These are phyloP conservation scores for Breynia disticha DNA, from an alignment of 441 rosid genomes.

Conservation along the genomic window DNA sequence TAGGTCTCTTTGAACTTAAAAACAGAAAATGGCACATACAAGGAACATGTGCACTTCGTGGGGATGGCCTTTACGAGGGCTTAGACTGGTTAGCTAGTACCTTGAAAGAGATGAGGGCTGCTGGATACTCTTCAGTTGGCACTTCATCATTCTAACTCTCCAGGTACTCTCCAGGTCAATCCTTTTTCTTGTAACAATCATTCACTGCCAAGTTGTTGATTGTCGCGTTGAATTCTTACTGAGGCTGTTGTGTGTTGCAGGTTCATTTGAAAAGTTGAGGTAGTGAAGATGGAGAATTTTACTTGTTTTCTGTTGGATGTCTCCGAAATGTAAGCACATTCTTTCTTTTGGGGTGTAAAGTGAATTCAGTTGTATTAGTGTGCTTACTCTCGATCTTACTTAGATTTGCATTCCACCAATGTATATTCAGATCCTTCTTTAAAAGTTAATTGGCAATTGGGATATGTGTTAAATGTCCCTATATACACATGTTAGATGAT, in stretches of 20 bases:
- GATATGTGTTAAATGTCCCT: neutral
- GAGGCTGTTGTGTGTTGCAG: slow-evolving; percentile 5
- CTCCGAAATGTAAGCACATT: slow-evolving; percentile 9
- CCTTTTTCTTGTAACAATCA: neutral
- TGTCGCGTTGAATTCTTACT: no score
- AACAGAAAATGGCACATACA: slow-evolving; percentile 98
- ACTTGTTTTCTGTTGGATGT: slow-evolving; percentile 6
- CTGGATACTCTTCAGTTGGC: slow-evolving; percentile 81
- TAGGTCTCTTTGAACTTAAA: slow-evolving; percentile 84
- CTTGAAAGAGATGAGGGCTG: slow-evolving; percentile 82
- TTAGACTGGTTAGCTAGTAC: slow-evolving; percentile 87
- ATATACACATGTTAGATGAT: neutral
- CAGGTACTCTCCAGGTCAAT: slow-evolving; percentile 21
- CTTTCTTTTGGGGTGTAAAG: slow-evolving; percentile 7
- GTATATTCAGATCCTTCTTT: slow-evolving; percentile 14
- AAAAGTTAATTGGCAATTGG: neutral
- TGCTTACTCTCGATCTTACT: slow-evolving; percentile 5
- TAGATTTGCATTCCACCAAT: slow-evolving; percentile 8
- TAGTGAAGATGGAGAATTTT: slow-evolving; percentile 9
- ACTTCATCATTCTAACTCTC: slow-evolving; percentile 52
- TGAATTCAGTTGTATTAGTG: slow-evolving; percentile 8
- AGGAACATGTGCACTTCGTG: slow-evolving; percentile 90
- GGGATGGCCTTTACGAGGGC: slow-evolving; percentile 97
- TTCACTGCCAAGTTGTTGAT: neutral
- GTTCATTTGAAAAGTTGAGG: slow-evolving; percentile 8